Evolutionary conservation across 2,329 filamentous ascomycete species (phyloP).

Genomic region (Monilinia polystroma): DNA sequence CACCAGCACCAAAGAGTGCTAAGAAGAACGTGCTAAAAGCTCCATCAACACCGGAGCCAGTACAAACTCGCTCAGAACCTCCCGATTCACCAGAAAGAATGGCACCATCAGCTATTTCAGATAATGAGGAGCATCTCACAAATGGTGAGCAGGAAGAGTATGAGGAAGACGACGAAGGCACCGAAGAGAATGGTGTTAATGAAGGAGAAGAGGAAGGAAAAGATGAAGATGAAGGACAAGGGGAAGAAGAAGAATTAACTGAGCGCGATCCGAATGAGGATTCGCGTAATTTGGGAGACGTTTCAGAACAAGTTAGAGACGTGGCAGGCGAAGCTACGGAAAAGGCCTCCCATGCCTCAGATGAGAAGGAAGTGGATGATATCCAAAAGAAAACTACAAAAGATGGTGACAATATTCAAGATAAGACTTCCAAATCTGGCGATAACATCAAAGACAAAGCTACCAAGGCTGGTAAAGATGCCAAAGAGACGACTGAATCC

Average conservation of each 20-base stretch:
- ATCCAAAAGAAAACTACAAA: background rate
- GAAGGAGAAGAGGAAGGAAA: conserved; percentile 23
- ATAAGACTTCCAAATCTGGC: conserved; percentile 1
- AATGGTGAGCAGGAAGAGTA: conserved; percentile 23
- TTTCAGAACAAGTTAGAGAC: background rate
- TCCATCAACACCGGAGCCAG: conserved; percentile 22
- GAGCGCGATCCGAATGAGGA: conserved; percentile 21
- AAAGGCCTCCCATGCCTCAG: conserved; percentile 3
- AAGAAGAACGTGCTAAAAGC: conserved; percentile 15
- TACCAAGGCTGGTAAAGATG: background rate
- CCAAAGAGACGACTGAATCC: background rate
- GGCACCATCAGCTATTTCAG: conserved; percentile 19
- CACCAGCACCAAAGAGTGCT: conserved; percentile 4
- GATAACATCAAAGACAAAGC: background rate
- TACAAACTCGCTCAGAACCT: conserved; percentile 21
- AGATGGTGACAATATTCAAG: background rate
- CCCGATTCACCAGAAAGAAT: conserved; percentile 21
- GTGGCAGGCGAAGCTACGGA: background rate
- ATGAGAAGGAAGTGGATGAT: conserved; percentile 5
- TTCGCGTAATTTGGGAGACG: conserved; percentile 14
- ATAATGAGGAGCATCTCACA: conserved; percentile 21
- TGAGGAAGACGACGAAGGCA: conserved; percentile 19
- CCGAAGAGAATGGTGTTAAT: conserved; percentile 14
- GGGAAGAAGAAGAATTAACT: conserved; percentile 31
- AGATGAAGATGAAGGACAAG: conserved; percentile 39